These are phyloP conservation scores for Russula emetica DNA, from an alignment of 768 basidiomycete genomes.

Conservation along the genomic window DNA sequence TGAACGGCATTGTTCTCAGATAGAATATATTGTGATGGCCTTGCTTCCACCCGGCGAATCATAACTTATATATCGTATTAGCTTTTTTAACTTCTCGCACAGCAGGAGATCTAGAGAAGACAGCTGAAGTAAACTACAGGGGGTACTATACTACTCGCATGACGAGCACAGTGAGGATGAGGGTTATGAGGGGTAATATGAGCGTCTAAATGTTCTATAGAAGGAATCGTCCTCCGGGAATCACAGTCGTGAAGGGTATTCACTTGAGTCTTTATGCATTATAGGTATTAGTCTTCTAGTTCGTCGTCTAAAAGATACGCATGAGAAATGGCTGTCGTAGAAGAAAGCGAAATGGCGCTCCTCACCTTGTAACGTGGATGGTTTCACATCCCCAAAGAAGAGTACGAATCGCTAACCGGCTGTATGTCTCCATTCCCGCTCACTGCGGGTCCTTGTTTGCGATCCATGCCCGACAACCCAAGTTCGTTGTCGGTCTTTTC, in stretches of 20 bases:
- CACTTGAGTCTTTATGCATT: neutral
- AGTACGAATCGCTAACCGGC: constrained; percentile 8
- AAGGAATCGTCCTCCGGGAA: neutral
- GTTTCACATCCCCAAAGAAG: constrained; percentile 7
- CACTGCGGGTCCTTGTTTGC: neutral
- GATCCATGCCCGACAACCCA: constrained; percentile 19
- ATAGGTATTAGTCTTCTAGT: neutral
- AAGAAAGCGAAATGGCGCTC: neutral
- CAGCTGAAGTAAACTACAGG: neutral
- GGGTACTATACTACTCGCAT: neutral
- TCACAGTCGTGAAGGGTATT: neutral
- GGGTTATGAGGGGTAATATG: neutral
- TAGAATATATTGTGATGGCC: too few species aligned
- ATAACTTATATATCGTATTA: neutral
- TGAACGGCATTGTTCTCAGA: too few species aligned
- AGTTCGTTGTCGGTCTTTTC: constrained; percentile 9
- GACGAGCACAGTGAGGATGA: neutral
- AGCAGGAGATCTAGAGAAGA: neutral
- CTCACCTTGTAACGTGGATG: neutral
- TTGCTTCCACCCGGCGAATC: neutral
- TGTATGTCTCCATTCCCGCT: neutral
- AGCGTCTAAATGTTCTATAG: neutral
- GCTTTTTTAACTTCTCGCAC: neutral
- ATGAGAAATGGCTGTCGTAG: neutral
- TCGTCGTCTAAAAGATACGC: neutral